These are phyloP conservation scores for Suhomyces bolitotheri DNA, from an alignment of 1,139 yeast species.

Conservation along the genomic window DNA sequence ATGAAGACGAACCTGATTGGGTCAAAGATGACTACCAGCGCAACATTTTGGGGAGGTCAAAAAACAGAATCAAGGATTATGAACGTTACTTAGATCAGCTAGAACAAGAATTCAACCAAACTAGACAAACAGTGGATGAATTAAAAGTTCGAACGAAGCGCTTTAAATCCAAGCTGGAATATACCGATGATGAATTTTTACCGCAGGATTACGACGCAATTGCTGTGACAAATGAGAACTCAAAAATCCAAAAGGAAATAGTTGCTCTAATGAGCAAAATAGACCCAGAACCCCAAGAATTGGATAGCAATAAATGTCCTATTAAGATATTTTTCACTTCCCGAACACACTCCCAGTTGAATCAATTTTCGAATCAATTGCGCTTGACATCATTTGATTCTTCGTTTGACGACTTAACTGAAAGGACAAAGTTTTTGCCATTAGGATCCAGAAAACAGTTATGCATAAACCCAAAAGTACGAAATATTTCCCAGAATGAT, in stretches of 20 bases:
- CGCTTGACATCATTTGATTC: slow-evolving; percentile 64
- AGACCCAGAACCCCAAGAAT: slow-evolving; percentile 23
- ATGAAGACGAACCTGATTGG: slow-evolving; percentile 64
- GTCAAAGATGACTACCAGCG: slow-evolving; percentile 47
- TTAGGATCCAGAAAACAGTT: slow-evolving; percentile 84
- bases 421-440: slow-evolving; percentile 59
- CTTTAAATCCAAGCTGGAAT: slow-evolving; percentile 6
- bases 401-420: slow-evolving; percentile 44
- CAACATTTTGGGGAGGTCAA: slow-evolving; percentile 31
- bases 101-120: slow-evolving; percentile 18
- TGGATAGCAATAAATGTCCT: slow-evolving; percentile 36
- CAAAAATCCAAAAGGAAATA: slow-evolving; percentile 43
- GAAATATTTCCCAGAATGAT: slow-evolving; percentile 36
- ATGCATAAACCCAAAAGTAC: slow-evolving; percentile 69
- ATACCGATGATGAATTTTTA: slow-evolving; percentile 29
- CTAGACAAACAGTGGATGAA: slow-evolving; percentile 16
- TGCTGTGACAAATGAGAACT: slow-evolving; percentile 23
- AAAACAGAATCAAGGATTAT: slow-evolving; percentile 37
- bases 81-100: slow-evolving; percentile 40
- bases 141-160: slow-evolving; percentile 1
- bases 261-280: slow-evolving; percentile 40
- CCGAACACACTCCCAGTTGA: slow-evolving; percentile 87
- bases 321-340: slow-evolving; percentile 66
- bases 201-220: slow-evolving; percentile 43
- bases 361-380: slow-evolving; percentile 78